phyloP scores from a whole-genome alignment of 139 green algal genomes.

The Chlamydomonas sp. region DNA sequence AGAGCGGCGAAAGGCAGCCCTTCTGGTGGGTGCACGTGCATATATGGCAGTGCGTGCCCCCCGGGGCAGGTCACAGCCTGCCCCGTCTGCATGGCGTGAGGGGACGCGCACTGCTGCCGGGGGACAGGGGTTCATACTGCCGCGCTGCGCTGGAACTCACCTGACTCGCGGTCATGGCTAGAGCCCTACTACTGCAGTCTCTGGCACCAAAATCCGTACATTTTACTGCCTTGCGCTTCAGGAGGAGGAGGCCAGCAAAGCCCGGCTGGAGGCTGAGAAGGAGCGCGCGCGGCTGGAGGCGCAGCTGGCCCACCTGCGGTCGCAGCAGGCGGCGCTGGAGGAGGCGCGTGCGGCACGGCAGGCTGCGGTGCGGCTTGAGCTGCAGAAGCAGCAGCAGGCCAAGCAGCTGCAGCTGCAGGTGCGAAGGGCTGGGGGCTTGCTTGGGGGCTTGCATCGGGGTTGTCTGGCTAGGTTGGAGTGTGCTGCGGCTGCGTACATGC shows the following conservation, averaged over 20 bases:
- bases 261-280: slow-evolving; percentile 31
- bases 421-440: neutral
- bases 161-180: too few relatives aligned
- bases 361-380: slow-evolving; percentile 23
- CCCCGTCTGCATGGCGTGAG: too few relatives aligned
- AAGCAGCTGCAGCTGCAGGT: slow-evolving; percentile 57
- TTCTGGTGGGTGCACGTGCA: slow-evolving; percentile 19
- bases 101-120: too few relatives aligned
- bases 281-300: slow-evolving; percentile 18
- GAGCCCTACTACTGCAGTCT: too few relatives aligned
- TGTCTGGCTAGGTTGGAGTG: neutral
- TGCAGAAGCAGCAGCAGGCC: slow-evolving; percentile 31
- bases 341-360: slow-evolving; percentile 9
- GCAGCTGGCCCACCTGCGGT: slow-evolving; percentile 16
- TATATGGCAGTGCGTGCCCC: neutral
- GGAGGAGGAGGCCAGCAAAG: slow-evolving; percentile 36
- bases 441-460: neutral
- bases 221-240: neutral
- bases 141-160: too few relatives aligned
- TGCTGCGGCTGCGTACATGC: too few relatives aligned
- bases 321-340: slow-evolving; percentile 27
- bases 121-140: too few relatives aligned
- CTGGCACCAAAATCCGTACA: neutral
- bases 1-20: slow-evolving; percentile 6
- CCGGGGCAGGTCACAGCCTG: too few relatives aligned